These are phyloP conservation scores for Sporothrix mexicana DNA, from an alignment of 2,329 filamentous ascomycete genomes.

Conservation along the genomic window DNA sequence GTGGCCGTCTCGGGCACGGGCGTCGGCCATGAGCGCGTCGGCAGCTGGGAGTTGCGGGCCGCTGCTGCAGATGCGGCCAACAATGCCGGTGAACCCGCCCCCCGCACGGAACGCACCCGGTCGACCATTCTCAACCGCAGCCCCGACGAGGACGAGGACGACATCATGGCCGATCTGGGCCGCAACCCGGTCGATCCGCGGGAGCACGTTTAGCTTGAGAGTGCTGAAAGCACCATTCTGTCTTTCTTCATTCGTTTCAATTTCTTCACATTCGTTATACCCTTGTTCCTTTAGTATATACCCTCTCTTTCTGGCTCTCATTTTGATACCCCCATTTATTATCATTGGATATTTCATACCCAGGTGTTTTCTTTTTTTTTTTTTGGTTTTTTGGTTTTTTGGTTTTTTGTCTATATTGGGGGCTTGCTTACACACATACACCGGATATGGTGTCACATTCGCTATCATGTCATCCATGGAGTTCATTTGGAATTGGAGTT, in stretches of 20 bases:
- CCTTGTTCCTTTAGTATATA: background rate
- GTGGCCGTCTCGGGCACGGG: constrained; percentile 50
- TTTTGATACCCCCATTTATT: constrained; percentile 10
- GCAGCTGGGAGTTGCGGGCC: constrained; percentile 56
- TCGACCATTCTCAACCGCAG: constrained; percentile 31
- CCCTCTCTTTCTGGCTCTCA: constrained; percentile 20
- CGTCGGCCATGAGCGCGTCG: constrained; percentile 52
- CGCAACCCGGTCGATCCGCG: constrained; percentile 48
- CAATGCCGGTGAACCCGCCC: background rate
- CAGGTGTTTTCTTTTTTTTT: background rate
- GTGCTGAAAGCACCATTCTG: background rate
- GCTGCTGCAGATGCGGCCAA: constrained; percentile 21
- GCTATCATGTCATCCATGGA: background rate
- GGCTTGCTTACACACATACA: background rate
- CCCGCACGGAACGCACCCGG: constrained; percentile 38
- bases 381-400: too few species aligned
- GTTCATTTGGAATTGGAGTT: background rate
- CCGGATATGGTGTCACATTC: background rate
- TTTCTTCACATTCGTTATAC: background rate
- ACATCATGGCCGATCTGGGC: constrained; percentile 47
- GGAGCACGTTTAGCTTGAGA: constrained; percentile 47
- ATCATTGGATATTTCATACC: constrained; percentile 9
- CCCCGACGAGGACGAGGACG: constrained; percentile 42
- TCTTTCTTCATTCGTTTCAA: background rate
- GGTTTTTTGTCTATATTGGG: background rate